Conservation (phyloP, 305 asterid genomes). For the Solanum hybrid region DNA sequence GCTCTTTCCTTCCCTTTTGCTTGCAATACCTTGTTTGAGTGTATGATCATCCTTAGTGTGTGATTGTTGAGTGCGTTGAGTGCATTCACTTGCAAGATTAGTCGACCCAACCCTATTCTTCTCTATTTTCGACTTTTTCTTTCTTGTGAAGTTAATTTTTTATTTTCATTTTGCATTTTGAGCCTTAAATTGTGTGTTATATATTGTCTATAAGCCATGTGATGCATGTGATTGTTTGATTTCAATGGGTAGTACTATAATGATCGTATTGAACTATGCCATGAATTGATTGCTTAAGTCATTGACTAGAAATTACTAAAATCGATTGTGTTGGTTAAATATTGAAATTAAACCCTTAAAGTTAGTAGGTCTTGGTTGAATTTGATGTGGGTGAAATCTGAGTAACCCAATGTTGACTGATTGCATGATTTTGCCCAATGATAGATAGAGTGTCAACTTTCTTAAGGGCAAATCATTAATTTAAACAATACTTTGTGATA, state of each 20-base stretch:
- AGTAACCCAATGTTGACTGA: background rate
- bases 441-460: background rate
- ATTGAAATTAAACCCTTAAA: background rate
- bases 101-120: background rate
- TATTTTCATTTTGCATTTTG: background rate
- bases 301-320: background rate
- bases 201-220: background rate
- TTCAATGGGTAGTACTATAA: background rate
- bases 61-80: background rate
- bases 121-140: background rate
- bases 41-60: background rate
- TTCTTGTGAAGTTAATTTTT: background rate
- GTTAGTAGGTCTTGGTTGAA: background rate
- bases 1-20: background rate
- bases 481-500: background rate
- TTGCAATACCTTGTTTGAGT: background rate
- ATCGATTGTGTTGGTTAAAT: background rate
- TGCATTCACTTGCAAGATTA: background rate
- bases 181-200: background rate
- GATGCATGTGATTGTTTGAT: background rate
- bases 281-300: background rate
- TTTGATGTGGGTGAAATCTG: background rate
- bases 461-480: background rate
- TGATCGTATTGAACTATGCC: background rate
- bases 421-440: background rate